Evolutionary conservation across 2,329 filamentous ascomycete genomes (phyloP), one percentile per base, ranked within the genome.

Genomic region (Chaetoscypha palmicola): DNA sequence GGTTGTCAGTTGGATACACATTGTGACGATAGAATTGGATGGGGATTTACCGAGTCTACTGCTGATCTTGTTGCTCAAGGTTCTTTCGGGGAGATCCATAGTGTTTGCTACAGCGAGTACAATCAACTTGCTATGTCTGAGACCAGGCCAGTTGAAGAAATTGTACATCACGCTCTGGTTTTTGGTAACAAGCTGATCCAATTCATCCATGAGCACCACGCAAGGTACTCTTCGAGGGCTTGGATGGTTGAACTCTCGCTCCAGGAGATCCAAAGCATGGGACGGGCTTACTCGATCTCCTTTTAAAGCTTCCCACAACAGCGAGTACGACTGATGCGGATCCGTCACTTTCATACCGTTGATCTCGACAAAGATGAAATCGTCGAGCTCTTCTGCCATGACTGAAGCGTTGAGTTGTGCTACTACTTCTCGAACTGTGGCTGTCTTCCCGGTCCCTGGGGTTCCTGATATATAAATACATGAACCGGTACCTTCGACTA

Each of bases 101-200:
- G 92, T 98, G 65, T 98, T 98, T 41, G 92, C 94, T 14, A 98
- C 92, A 9, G 94, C 94, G 5, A 98, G 78, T 5, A 98, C 94
- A 63, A 98, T 96, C 34, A 98, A 73, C 38, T 90, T 80, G 42
- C 88, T 95, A 65, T 98, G 90, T 38, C 86, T 79, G 42, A 97
- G 72, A 9, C 87, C 86, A 3, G 92, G 92, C 92, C 92, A 98
- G 61, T 98, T 98, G 76, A 98, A 98, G 66, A 98, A 98, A 65
- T 98, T 98, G 69, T 98, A 98, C 92, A 98, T 98, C 66, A 98
- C 92, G n/a, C 87, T 91, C 64, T 98, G 94, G 59, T 95, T 97
- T 61, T 91, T 92, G 10, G 92, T 98, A 4, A 98, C 94, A 5
- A 98, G 77, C 66, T 98, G 92, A 62, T 98, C 92, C 37, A 98